These are phyloP conservation scores for Monotropa hypopitys DNA, from an alignment of 179 eudicot genomes.

Conservation along the genomic window DNA sequence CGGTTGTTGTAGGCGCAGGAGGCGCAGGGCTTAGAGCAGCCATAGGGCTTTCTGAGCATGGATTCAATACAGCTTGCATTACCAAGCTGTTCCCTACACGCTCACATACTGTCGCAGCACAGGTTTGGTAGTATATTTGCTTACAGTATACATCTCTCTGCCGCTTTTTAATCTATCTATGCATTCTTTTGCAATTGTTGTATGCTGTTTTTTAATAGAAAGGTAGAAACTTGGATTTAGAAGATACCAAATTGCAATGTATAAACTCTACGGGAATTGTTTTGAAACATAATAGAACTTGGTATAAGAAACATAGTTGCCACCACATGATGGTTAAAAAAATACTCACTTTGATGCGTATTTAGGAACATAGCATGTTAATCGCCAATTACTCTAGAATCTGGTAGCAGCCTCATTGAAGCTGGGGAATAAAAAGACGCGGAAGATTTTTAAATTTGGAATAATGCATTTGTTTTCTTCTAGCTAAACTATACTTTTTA, in stretches of 20 bases:
- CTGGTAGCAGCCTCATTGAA: background rate
- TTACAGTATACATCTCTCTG: background rate
- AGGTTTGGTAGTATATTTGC: constrained; percentile 27
- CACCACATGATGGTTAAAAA: background rate
- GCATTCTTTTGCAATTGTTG: background rate
- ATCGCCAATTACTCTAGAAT: background rate
- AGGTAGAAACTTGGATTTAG: background rate
- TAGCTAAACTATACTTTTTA: background rate
- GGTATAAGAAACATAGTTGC: background rate
- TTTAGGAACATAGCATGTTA: background rate
- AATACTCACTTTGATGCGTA: background rate
- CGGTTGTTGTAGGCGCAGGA: constrained; percentile 96
- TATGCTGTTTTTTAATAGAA: background rate
- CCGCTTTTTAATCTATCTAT: background rate
- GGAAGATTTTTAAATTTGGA: background rate
- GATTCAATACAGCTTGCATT: constrained; percentile 93
- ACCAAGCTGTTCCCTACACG: constrained; percentile 98
- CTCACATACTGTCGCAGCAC: constrained; percentile 99
- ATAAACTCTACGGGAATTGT: background rate
- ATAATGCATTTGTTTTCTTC: background rate
- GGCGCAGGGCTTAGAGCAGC: constrained; percentile 98
- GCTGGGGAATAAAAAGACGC: background rate
- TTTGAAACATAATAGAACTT: background rate
- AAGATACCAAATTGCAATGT: background rate
- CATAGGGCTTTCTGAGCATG: constrained; percentile 93